These are phyloP conservation scores for Dryas integrifolia DNA, from an alignment of 331 rosid genomes.

Conservation along the genomic window DNA sequence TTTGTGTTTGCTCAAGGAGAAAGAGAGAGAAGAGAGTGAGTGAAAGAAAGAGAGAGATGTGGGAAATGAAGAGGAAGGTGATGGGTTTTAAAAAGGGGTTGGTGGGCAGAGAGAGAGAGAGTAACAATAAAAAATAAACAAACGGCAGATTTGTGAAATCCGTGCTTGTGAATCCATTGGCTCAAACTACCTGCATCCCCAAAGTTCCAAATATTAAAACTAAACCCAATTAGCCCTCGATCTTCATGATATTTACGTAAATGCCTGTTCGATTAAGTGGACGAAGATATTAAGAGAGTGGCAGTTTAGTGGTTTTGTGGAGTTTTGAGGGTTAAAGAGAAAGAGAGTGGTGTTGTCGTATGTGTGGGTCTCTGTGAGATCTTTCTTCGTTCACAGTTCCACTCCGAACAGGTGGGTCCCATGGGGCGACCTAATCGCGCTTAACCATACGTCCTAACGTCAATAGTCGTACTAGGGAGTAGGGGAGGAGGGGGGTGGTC, in stretches of 20 bases:
- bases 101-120: constrained; percentile 34
- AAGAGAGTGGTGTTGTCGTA: neutral
- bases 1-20: neutral
- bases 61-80: constrained; percentile 6
- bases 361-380: neutral
- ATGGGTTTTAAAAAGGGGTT: constrained; percentile 40
- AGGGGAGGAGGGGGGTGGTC: constrained; percentile 9
- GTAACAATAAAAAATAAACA: constrained; percentile 20
- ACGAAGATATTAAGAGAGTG: neutral
- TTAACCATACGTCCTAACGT: constrained; percentile 30
- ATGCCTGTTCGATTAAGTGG: neutral
- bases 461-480: constrained; percentile 23
- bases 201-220: neutral
- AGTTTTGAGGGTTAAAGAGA: neutral
- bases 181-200: constrained; percentile 42
- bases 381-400: neutral
- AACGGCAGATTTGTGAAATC: constrained; percentile 47
- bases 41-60: neutral
- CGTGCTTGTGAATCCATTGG: constrained; percentile 70
- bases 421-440: constrained; percentile 42
- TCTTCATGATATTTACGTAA: neutral
- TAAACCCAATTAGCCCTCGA: neutral
- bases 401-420: constrained; percentile 44
- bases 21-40: neutral
- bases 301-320: constrained; percentile 9